phyloP scores from a whole-genome alignment of 768 basidiomycete genomes.

The Mycena rosella region DNA sequence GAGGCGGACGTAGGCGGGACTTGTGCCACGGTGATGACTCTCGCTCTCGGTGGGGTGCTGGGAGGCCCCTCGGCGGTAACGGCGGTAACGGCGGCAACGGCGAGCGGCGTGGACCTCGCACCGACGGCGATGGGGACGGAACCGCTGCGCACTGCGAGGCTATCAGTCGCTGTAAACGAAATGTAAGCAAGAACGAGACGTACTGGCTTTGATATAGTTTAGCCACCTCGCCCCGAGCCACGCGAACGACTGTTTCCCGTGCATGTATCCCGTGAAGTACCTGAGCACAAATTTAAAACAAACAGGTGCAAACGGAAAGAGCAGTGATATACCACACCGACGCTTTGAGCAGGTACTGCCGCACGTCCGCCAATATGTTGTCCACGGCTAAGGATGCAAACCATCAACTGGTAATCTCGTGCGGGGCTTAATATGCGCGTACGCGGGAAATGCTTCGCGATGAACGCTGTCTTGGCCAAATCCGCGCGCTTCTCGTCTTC shows the following conservation, averaged over 20 bases:
- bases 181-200: background rate
- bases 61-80: too few species aligned
- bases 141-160: slow-evolving; percentile 4
- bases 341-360: slow-evolving; percentile 27
- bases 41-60: background rate
- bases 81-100: background rate
- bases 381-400: slow-evolving; percentile 2
- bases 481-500: slow-evolving; percentile 30
- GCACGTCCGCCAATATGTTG: slow-evolving; percentile 17
- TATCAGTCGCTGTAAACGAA: background rate
- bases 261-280: slow-evolving; percentile 35
- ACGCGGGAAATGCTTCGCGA: slow-evolving; percentile 32
- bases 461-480: slow-evolving; percentile 10
- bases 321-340: slow-evolving; percentile 34
- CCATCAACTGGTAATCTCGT: background rate
- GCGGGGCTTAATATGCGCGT: background rate
- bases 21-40: background rate
- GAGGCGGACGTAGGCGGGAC: slow-evolving; percentile 17
- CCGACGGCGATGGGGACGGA: slow-evolving; percentile 28
- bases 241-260: slow-evolving; percentile 34
- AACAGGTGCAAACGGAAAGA: background rate
- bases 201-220: slow-evolving; percentile 33
- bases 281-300: slow-evolving; percentile 10
- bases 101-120: slow-evolving; percentile 18
- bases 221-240: slow-evolving; percentile 37